Evolutionary conservation across 148 eudicot genomes (phyloP).

Genomic region (Vaccinium macrocarpon): DNA sequence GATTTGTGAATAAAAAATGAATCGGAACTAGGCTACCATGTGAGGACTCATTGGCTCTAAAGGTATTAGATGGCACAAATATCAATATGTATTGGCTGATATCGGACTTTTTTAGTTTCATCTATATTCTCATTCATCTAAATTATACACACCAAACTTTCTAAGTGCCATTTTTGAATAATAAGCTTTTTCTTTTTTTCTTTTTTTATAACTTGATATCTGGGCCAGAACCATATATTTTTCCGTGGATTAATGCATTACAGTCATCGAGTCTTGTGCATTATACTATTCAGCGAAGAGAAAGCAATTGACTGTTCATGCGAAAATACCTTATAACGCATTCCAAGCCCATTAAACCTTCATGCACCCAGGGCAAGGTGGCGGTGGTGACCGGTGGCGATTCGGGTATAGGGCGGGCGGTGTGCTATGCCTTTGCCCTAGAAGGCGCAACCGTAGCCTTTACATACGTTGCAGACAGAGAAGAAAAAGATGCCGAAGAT

Average conservation of each 20-base stretch:
- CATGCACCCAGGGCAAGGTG: neutral
- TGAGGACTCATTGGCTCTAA: neutral
- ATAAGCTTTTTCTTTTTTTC: no score
- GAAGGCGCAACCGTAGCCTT: neutral
- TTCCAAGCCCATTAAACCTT: neutral
- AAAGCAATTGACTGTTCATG: neutral
- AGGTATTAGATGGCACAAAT: neutral
- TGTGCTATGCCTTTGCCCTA: neutral
- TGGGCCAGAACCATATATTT: no score
- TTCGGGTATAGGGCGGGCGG: neutral
- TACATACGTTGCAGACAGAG: neutral
- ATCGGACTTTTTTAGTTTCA: no score
- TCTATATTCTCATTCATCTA: no score
- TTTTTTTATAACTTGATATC: no score
- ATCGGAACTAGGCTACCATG: neutral
- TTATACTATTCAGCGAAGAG: neutral
- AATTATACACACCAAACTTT: neutral
- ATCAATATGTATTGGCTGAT: neutral
- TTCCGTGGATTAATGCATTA: no score
- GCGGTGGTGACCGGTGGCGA: neutral
- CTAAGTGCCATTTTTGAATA: neutral
- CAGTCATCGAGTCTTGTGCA: neutral
- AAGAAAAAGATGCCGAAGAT: neutral
- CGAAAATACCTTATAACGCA: neutral
- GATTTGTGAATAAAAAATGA: neutral